These are phyloP conservation scores for Letharia columbiana DNA, from an alignment of 495 filamentous ascomycete species.

Conservation along the genomic window DNA sequence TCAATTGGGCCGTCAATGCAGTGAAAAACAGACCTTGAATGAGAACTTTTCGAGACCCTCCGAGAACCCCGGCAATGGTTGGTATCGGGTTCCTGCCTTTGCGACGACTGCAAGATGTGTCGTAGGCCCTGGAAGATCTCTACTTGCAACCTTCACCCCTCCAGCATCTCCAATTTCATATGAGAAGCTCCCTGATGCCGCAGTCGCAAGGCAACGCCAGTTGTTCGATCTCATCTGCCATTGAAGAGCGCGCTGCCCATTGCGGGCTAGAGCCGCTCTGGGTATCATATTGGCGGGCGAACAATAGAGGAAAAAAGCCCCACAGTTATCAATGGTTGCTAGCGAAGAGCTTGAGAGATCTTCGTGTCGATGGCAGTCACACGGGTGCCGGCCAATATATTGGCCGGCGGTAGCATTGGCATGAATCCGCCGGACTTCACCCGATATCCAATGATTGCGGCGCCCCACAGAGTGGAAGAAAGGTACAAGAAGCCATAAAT, in stretches of 20 bases:
- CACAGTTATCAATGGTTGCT: conserved; percentile 25
- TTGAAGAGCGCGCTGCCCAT: conserved; percentile 67
- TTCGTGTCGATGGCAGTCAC: background rate
- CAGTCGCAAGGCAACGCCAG: conserved; percentile 71
- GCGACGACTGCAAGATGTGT: conserved; percentile 83
- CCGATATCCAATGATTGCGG: background rate
- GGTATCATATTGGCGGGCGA: conserved; percentile 66
- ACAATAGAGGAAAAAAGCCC: conserved; percentile 12
- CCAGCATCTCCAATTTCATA: conserved; percentile 79
- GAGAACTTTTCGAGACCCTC: conserved; percentile 87
- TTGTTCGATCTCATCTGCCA: conserved; percentile 49
- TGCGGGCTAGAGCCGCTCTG: conserved; percentile 67
- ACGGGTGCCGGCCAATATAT: background rate
- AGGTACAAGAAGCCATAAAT: background rate
- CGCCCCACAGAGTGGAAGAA: conserved; percentile 2
- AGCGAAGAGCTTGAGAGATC: background rate
- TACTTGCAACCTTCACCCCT: conserved; percentile 83
- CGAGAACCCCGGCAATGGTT: conserved; percentile 78
- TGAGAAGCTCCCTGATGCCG: conserved; percentile 69
- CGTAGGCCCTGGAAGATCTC: conserved; percentile 80
- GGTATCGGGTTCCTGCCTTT: conserved; percentile 86
- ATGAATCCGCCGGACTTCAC: background rate
- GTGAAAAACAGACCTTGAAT: conserved; percentile 68
- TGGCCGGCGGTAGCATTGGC: background rate
- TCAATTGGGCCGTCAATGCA: background rate